Conservation (phyloP, 1,284 basidiomycete genomes). For the Agroathelia rolfsii region DNA sequence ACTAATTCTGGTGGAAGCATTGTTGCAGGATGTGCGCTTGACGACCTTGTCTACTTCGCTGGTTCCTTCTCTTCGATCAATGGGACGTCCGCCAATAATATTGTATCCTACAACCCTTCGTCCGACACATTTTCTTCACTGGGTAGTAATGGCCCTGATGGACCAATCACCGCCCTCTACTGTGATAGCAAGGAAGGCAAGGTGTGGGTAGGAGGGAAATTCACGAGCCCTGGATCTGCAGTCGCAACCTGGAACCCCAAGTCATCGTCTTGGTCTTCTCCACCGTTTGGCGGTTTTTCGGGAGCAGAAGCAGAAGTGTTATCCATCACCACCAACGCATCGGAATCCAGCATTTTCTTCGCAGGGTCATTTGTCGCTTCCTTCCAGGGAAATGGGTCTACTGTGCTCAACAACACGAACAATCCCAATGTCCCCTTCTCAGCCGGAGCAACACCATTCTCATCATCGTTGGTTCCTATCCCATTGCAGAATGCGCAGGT, state of each 20-base stretch:
- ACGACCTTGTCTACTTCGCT: conserved; percentile 59
- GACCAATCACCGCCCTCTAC: conserved; percentile 65
- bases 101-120: conserved; percentile 64
- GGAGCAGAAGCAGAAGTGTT: conserved; percentile 62
- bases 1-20: conserved; percentile 67
- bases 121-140: conserved; percentile 50
- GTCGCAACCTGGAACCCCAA: conserved; percentile 75
- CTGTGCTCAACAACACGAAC: conserved; percentile 47
- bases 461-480: conserved; percentile 85
- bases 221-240: conserved; percentile 60
- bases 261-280: conserved; percentile 57
- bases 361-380: conserved; percentile 78
- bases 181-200: conserved; percentile 68
- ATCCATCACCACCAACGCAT: conserved; percentile 69
- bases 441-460: conserved; percentile 73
- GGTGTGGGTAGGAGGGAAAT: conserved; percentile 83
- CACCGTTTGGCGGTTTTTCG: conserved; percentile 77
- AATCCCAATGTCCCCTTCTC: conserved; percentile 73
- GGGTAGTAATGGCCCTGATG: conserved; percentile 56
- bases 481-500: conserved; percentile 62
- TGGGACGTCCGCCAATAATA: conserved; percentile 47
- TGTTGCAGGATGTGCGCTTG: conserved; percentile 53
- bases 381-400: conserved; percentile 51
- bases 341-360: conserved; percentile 73
- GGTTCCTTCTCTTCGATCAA: conserved; percentile 68